These are phyloP conservation scores for Aspergillus eucalypticola DNA, from an alignment of 2,329 filamentous ascomycete species.

Conservation along the genomic window DNA sequence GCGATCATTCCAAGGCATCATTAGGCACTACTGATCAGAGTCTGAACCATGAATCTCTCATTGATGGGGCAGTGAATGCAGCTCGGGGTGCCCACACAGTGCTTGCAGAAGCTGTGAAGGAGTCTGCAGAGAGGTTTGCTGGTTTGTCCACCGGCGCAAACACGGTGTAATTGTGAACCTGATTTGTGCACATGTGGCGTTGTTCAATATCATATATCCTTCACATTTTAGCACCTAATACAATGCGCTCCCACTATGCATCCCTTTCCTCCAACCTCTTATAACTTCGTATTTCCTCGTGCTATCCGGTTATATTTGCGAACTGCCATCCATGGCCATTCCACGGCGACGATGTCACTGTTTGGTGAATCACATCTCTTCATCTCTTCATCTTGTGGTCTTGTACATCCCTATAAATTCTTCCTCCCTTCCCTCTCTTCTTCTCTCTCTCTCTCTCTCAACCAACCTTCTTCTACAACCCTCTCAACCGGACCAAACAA, in stretches of 20 bases:
- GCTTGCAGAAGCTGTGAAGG: slow-evolving; percentile 61
- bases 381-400: neutral
- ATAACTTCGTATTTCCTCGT: neutral
- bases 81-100: slow-evolving; percentile 61
- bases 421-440: neutral
- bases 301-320: neutral
- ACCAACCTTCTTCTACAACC: neutral
- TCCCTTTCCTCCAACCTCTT: neutral
- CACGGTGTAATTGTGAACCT: neutral
- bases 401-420: neutral
- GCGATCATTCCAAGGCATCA: slow-evolving; percentile 52
- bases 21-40: slow-evolving; percentile 36
- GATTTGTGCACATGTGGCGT: neutral
- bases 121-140: slow-evolving; percentile 51
- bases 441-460: neutral
- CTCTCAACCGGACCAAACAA: neutral
- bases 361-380: neutral
- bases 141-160: slow-evolving; percentile 20
- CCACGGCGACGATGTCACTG: neutral
- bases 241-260: neutral
- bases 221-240: slow-evolving; percentile 8
- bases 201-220: slow-evolving; percentile 1
- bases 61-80: slow-evolving; percentile 65
- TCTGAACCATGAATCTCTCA: slow-evolving; percentile 52
- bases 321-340: neutral